Percentiles rank a stretch among this genome's conserved stretches.
These are phyloP conservation scores for Dioscorea alata DNA, from an alignment of 106 monocot species.

Conservation along the genomic window DNA sequence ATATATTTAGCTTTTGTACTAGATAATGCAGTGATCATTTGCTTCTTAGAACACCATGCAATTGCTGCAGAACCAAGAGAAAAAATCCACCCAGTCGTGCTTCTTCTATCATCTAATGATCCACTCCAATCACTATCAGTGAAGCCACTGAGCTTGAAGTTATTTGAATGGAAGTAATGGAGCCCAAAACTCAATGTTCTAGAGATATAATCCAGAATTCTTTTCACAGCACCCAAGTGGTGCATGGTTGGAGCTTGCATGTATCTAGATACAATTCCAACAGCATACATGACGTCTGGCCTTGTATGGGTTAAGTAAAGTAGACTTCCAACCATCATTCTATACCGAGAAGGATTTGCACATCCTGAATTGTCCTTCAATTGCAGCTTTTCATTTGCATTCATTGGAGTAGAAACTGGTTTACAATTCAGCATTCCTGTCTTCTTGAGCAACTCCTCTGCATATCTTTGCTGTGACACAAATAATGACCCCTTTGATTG, in stretches of 20 bases:
- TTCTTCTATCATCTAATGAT: too few species aligned
- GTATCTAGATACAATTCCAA: neutral
- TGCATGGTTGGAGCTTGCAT: neutral
- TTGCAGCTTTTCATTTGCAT: neutral
- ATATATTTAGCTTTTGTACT: neutral
- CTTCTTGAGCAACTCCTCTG: neutral
- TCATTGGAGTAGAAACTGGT: neutral
- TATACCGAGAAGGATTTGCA: neutral
- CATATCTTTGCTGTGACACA: neutral
- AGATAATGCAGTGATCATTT: too few species aligned
- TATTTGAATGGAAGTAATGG: neutral
- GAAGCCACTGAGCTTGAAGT: neutral
- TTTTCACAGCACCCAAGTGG: neutral
- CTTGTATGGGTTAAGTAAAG: neutral
- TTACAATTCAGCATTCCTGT: neutral
- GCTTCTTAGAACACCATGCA: neutral
- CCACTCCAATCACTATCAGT: neutral
- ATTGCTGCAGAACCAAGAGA: neutral
- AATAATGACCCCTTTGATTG: neutral
- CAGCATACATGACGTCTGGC: neutral
- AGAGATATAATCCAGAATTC: neutral
- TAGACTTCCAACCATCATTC: neutral
- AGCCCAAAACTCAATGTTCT: neutral
- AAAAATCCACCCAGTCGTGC: neutral
- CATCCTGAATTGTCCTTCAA: neutral